Evolutionary conservation across 208 protist species (phyloP), one percentile per base, ranked within the genome.

Genomic region (Crithidia fasciculata): DNA sequence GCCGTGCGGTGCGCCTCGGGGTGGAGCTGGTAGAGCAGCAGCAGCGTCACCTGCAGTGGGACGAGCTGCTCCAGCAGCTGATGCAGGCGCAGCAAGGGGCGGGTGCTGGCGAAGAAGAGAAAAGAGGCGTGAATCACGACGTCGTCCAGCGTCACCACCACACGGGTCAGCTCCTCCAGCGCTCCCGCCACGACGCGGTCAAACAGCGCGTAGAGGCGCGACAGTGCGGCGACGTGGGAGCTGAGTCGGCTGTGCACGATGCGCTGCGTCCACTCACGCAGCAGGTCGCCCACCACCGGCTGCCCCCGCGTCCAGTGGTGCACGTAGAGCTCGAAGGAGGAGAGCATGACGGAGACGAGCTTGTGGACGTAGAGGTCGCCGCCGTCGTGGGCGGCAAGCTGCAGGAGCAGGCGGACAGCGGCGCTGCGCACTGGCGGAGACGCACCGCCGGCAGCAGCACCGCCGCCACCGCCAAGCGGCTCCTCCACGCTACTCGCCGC

Each of bases 61-160:
- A 59, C 75, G 19, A 80, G 75, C 9, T 71, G 68, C 60, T 74
- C 69, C 10, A 80, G 54, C 39, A 80, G 59, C 40, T 74, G 75
- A 41, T 74, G 68, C 36, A 80, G 63, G 10, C 61, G 64, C 7
- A 72, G 68, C 7, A 74, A 50, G 6, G 60, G 69, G 3, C 60
- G 57, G 5, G 69, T 53, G 49, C 50, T 67, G 18, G 62, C 71
- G 56, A 69, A 77, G 45, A 83, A 82, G 36, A 72, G 37, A n/a
- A 54, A 72, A 12, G 69, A 56, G 71, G 67, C 59, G 63, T 74
- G 53, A 36, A 77, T 68, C 36, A 76, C 72, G n/a, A 85, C 13
- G 19, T 85, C 81, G 53, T 78, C 71, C 8, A 84, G 44, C 8
- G 67, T 59, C 19, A 76, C 39, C 2, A 84, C 72, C 19, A 80